These are phyloP conservation scores for Curvularia lunata DNA, from an alignment of 2,329 filamentous ascomycete genomes.

Conservation along the genomic window DNA sequence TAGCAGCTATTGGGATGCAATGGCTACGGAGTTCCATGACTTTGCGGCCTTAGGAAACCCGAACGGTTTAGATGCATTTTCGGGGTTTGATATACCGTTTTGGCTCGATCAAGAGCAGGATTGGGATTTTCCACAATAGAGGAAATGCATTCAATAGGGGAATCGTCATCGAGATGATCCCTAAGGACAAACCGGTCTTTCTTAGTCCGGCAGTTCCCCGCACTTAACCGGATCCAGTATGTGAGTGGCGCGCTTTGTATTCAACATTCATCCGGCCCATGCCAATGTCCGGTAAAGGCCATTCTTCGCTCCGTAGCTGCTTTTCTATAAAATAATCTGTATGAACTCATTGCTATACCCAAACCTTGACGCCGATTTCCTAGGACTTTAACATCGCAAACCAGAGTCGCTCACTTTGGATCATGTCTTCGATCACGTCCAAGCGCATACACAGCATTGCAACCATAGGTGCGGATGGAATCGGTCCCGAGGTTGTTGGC, in stretches of 20 bases:
- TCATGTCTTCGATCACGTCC: constrained; percentile 36
- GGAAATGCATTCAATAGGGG: not conserved
- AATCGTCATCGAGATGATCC: not conserved
- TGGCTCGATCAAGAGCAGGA: constrained; percentile 47
- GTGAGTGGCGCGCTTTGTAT: constrained; percentile 4
- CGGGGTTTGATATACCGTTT: constrained; percentile 47
- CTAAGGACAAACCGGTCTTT: constrained; percentile 32
- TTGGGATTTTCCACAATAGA: constrained; percentile 29
- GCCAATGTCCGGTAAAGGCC: not conserved
- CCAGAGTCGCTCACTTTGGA: not conserved
- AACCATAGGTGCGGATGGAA: constrained; percentile 71
- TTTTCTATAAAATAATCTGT: not conserved
- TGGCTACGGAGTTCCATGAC: constrained; percentile 6
- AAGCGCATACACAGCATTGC: constrained; percentile 39
- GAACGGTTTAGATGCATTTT: constrained; percentile 35
- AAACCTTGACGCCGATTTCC: not conserved
- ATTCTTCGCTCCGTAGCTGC: not conserved
- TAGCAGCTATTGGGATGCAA: constrained; percentile 17
- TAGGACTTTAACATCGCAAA: not conserved
- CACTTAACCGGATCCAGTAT: constrained; percentile 10
- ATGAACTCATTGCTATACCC: not conserved
- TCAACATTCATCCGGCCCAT: not conserved
- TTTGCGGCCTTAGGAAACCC: constrained; percentile 1
- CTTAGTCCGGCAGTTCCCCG: constrained; percentile 24
- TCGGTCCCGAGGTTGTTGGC: constrained; percentile 70